phyloP scores from a whole-genome alignment of 768 basidiomycete species.

The Mycena polygramma region DNA sequence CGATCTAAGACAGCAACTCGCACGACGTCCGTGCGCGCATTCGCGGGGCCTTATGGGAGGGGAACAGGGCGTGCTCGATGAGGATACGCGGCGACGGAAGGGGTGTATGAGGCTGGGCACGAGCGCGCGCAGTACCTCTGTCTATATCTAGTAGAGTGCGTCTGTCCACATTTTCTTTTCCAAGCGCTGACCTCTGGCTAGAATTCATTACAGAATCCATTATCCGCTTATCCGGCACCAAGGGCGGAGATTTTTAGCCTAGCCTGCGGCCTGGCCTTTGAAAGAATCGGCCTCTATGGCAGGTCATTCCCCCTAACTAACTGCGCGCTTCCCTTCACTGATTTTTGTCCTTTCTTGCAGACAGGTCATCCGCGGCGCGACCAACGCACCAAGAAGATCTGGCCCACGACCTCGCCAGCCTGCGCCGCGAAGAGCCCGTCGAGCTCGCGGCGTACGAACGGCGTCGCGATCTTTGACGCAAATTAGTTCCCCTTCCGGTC shows the following conservation, averaged over 20 bases:
- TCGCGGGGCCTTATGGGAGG: constrained; percentile 22
- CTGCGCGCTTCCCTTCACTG: constrained; percentile 50
- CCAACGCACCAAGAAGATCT: too few relatives aligned
- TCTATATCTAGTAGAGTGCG: constrained; percentile 48
- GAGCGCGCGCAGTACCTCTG: constrained; percentile 66
- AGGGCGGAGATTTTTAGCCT: constrained; percentile 70
- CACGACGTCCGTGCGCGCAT: constrained; percentile 29
- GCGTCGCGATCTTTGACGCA: too few relatives aligned
- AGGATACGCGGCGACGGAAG: constrained; percentile 24
- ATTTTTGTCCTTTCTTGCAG: constrained; percentile 3
- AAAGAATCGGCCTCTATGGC: constrained; percentile 49
- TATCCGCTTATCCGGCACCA: constrained; percentile 57
- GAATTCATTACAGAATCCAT: constrained; percentile 79
- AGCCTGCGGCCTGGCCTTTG: constrained; percentile 81
- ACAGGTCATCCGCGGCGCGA: too few relatives aligned
- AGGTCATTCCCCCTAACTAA: constrained; percentile 73
- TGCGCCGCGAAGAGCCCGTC: too few relatives aligned
- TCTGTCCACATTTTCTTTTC: constrained; percentile 40
- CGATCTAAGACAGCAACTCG: constrained; percentile 40
- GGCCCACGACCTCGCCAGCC: too few relatives aligned
- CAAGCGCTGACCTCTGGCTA: constrained; percentile 78
- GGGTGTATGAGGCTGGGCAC: constrained; percentile 34
- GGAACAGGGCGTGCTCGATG: constrained; percentile 29
- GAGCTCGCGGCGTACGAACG: too few relatives aligned
- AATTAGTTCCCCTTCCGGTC: too few relatives aligned